phyloP scores from a whole-genome alignment of 2,329 filamentous ascomycete species.

The Stemphylium vesicarium region DNA sequence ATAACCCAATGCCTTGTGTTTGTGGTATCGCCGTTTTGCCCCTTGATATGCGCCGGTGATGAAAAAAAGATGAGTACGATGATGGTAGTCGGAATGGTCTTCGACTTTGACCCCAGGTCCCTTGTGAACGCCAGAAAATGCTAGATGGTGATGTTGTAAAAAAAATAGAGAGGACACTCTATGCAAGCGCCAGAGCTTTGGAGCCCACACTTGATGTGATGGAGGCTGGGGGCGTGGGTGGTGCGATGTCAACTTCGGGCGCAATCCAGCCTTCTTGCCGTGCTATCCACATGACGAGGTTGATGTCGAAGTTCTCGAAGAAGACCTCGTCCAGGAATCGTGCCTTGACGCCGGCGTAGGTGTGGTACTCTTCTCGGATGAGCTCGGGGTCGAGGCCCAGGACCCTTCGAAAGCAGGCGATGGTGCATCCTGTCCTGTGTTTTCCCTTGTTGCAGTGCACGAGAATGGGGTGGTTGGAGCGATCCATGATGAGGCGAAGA shows the following conservation, averaged over 20 bases:
- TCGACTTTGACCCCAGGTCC: background rate
- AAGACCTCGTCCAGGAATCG: conserved; percentile 56
- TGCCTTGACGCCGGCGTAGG: conserved; percentile 62
- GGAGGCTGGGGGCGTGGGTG: conserved; percentile 32
- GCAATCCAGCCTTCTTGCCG: conserved; percentile 40
- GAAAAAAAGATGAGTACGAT: background rate
- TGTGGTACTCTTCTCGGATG: conserved; percentile 75
- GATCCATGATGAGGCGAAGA: conserved; percentile 73
- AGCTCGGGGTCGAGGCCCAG: conserved; percentile 66
- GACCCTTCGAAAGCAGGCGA: conserved; percentile 77
- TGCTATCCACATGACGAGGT: conserved; percentile 49
- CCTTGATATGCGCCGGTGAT: background rate
- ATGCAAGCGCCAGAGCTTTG: conserved; percentile 18
- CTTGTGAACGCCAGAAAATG: conserved; percentile 5
- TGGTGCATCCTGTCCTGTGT: conserved; percentile 90
- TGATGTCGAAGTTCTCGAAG: conserved; percentile 54
- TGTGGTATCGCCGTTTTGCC: background rate
- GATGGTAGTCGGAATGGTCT: conserved; percentile 1
- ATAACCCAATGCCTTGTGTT: background rate
- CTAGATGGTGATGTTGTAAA: background rate
- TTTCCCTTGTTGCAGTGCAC: conserved; percentile 95
- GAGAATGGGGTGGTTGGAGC: conserved; percentile 77
- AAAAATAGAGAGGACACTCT: background rate
- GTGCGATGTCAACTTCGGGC: conserved; percentile 21
- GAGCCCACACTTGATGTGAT: conserved; percentile 17